Evolutionary conservation across 768 basidiomycete species (phyloP), one percentile per base, ranked within the genome.

Genomic region (Boletellus ananiceps): DNA sequence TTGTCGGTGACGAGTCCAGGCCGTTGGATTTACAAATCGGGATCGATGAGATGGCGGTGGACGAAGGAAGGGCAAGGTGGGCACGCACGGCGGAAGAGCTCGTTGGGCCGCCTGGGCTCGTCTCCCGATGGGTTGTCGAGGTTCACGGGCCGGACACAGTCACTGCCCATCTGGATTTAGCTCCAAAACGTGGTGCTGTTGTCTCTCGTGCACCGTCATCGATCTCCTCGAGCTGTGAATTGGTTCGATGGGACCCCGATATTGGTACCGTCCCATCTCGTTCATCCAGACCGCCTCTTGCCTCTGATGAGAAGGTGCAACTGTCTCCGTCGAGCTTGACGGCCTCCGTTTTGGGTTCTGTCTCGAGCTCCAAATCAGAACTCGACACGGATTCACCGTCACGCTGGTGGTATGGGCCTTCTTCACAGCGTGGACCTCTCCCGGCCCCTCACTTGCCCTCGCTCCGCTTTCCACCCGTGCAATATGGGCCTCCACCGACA

Each of bases 31-130:
- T 62, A 40, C 58, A 35, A 15, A 40, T 52, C 33, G 46, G 40
- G 42, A 50, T 61, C 2, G 51, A 64, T 7, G 63, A 64, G 45
- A 53, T 19, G 3, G 37, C 31, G n/a, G 63, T 64, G 23, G 63
- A 64, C n/a, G 47, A 59, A 40, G 63, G 59, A 34, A 55, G 52
- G 56, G 44, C 42, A 2, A 19, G 36, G 27, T 64, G 63, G 63
- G 36, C 53, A 19, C 47, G 51, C 31, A 34, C 47, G 12, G 52
- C 56, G 2, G 51, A 57, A 37, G 57, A 59, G 18, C 55, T 64
- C 15, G 61, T 64, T 16, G 63, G 61, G 7, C 49, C 49, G 11
- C 48, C 53, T 31, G 55, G 63, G 4, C 16, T 55, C 7, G 42
- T 4, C 32, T 41, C 55, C 44, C 49, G 47, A 23, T 51, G 43